Evolutionary conservation across 176 grass and related monocot genomes (phyloP), one percentile per base, ranked within the genome.

Genomic region (Tillandsia fasciculata): DNA sequence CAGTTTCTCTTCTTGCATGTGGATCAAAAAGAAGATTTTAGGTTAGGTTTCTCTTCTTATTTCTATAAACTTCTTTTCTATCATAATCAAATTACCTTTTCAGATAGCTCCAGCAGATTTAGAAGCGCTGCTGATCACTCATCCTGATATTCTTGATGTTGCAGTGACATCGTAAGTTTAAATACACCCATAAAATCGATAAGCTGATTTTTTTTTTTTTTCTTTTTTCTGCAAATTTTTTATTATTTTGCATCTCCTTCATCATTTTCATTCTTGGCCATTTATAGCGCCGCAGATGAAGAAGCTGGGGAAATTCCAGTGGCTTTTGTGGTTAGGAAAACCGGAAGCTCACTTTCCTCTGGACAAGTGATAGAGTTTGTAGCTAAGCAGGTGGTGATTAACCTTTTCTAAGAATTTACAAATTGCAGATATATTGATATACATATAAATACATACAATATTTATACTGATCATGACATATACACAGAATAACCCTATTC

Each of bases 41-140:
- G 20, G 51, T 29, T 13, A 49, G 48, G 11, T 48, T 78, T 77
- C 67, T 63, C 17, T 74, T 70, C 47, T 48, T 26, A 49, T 69
- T 85, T 9, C 8, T 59, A 9, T 59, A 9, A 18, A 6, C 54
- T 9, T 17, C 20, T 22, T 13, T 59, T 17, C 20, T 17, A 15
- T 59, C 33, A 59, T 59, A 59, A 48, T 48, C 17, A 63, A 11
- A 66, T 50, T 9, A 65, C 4, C 33, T 13, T 13, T 50, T 52
- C 86, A 97, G 93, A 90, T 97, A 79, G 83, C 88, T 74, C 93
- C 89, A 70, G 84, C 83, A 78, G 93, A 92, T 64, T 69, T 97
- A 53, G 93, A 92, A 83, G 84, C 73, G 51, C 50, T 97, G 73
- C 52, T 92, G 80, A 69, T 87, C 12, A 51, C 70, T 61, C 89